Evolutionary conservation across 139 green algal genomes (phyloP), one percentile per base, ranked within the genome.

Genomic region (Tetraselmis chui): DNA sequence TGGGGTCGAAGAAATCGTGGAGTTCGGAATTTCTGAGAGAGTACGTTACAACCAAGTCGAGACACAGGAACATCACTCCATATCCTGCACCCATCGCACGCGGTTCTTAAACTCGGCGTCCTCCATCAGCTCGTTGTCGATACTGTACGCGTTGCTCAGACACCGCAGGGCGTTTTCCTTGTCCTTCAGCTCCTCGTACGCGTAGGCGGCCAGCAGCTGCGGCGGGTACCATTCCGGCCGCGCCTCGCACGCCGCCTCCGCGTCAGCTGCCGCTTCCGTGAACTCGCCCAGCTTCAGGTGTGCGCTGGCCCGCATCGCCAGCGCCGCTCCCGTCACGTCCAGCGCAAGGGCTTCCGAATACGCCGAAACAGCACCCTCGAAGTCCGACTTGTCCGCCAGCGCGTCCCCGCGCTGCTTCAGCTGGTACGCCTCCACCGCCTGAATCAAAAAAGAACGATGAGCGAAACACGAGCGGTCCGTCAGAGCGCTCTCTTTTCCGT

Each of bases 111-210:
- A 77, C 26, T 77, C 74, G 23, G 25, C 74, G 74, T 77, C 74
- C 23, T 29, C n/a, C 25, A 29, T 29, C 23, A 77, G 74, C 74
- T 77, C 74, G 74, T 28, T 28, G 74, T 77, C 74, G 5, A 77
- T 11, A 25, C n/a, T 77, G 74, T 77, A 77, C 74, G 74, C 74
- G 74, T 77, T 77, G 74, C 74, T 77, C 2, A 29, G 26, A 25
- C 74, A 77, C 23, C 74, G 74, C 26, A 77, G 74, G 5, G 74
- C 74, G 74, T 77, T 77, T 23, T 77, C 74, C n/a, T 77, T 77
- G 74, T 77, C 74, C 74, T 77, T 29, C 5, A 77, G 74, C 26
- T 31, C n/a, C 74, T 77, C 74, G n/a, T 77, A 77, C 74, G 74
- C 74, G n/a, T 77, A 28, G 26, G 74, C 25, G 2, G 74, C 74